Evolutionary conservation across 1,284 basidiomycete species (phyloP).

Genomic region (Trichosporon sp.): DNA sequence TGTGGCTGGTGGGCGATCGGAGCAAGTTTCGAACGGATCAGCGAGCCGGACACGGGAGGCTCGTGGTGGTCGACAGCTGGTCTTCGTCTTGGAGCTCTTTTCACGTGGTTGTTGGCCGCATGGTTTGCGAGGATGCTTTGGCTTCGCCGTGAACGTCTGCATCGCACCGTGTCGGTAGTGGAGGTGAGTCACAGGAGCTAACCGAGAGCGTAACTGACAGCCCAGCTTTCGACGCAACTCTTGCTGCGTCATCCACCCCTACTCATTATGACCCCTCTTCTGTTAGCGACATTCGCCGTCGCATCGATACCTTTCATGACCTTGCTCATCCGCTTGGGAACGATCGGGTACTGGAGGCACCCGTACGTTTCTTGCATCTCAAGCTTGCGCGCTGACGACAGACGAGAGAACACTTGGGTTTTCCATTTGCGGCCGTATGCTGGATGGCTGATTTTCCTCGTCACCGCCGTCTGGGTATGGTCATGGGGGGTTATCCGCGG

Average conservation of each 20-base stretch:
- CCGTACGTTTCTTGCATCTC: slow-evolving; percentile 27
- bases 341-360: slow-evolving; percentile 60
- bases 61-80: slow-evolving; percentile 60
- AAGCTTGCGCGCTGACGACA: slow-evolving; percentile 6
- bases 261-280: slow-evolving; percentile 68
- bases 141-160: slow-evolving; percentile 57
- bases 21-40: slow-evolving; percentile 79
- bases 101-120: slow-evolving; percentile 65
- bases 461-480: slow-evolving; percentile 76
- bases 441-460: slow-evolving; percentile 68
- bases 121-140: slow-evolving; percentile 65
- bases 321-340: slow-evolving; percentile 70
- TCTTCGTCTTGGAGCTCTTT: slow-evolving; percentile 67
- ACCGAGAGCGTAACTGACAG: neutral
- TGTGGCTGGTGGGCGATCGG: slow-evolving; percentile 81
- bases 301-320: slow-evolving; percentile 78
- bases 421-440: slow-evolving; percentile 77
- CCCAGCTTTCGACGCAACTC: slow-evolving; percentile 63
- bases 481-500: slow-evolving; percentile 83
- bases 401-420: slow-evolving; percentile 50
- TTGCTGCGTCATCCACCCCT: slow-evolving; percentile 74
- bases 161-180: slow-evolving; percentile 62
- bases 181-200: slow-evolving; percentile 46
- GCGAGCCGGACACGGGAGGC: slow-evolving; percentile 63
- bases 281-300: slow-evolving; percentile 67